Evolutionary conservation across 2,329 filamentous ascomycete genomes (phyloP), one percentile per base, ranked within the genome.

Genomic region (Venturiaceae sp.): DNA sequence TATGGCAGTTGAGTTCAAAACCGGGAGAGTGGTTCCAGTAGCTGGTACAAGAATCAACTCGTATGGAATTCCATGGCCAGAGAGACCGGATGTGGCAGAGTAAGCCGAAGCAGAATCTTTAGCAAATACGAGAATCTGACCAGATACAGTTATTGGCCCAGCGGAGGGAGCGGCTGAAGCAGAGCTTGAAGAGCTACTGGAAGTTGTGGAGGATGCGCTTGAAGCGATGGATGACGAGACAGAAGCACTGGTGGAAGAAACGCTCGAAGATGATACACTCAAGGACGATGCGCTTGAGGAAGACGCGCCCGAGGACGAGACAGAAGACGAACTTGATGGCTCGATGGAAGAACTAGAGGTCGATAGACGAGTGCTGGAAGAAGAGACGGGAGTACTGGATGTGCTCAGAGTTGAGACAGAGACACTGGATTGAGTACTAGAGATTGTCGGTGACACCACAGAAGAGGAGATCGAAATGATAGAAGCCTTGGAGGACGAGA

Each of bases 41-140:
- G 77, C 69, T 14, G 78, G 78, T n/a, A 83, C 78, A 19, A 77
- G 54, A 14, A 81, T 65, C 11, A 74, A 71, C 59, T 80, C 71
- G 61, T 75, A 82, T 2, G 79, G 78, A 60, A 83, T 82, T 44
- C 78, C 80, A 63, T 83, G 82, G 55, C 71, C 79, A 62, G 79
- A 76, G 19, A 83, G 74, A 16, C 80, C 80, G 9, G 76, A 77
- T 26, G 73, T 75, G 6, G 76, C 79, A 14, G 73, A 73, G 21
- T 67, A 69, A 6, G 75, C 75, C 2, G 76, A 71, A n/a, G 69
- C 68, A 44, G 70, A 61, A 64, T 81, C 77, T 58, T 72, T 70
- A 23, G 77, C 79, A 62, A 83, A 73, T 44, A 83, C 70, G 41
- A 83, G 69, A 56, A 82, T 74, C 36, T 76, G 80, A 14, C 54